Base-by-base conservation (phyloP, 768 basidiomycete genomes). In the Neoboletus brunneissimus region DNA sequence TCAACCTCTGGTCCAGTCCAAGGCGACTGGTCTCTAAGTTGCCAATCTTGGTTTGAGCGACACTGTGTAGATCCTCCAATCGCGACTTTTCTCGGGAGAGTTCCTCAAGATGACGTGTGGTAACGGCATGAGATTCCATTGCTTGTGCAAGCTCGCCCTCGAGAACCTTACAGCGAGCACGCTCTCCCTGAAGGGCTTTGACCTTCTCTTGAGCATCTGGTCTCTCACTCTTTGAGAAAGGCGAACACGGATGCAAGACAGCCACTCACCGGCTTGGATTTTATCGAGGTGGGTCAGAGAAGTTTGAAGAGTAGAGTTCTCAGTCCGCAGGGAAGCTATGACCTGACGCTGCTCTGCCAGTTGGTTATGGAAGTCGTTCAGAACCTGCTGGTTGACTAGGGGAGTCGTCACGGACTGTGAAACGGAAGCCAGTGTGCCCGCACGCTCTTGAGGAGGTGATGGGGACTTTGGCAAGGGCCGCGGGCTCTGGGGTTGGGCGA, bases 401-500 rank as follows among this genome's bases (percentile, higher is more conserved):
- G 56, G 45, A 2, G 47, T 25, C 13, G 51, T 13, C 29, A 22
- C 51, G 8, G 60, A 37, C 4, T 53, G 56, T 4, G 58, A 47
- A 22, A 42, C 2, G 8, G 57, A 64, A 29, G 35, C 37, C 0
- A 58, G 52, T 6, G 57, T 48, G 23, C 34, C 58, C 22, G 16
- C 37, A 46, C 55, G 64, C 35, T 63, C 64, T 32, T 35, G 51
- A 35, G 49, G 41, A 12, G 64, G 57, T 44, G 58, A 62, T 18
- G 59, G 62, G 3, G 67, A 61, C 57, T 22, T 59, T 8, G 60
- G 55, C 35, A 48, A 60, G 12, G 59, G 40, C 15, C 55, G 29
- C 29, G 66, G 61, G 54, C 65, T 63, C 56, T 67, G 66, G 41
- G 55, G 51, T 56, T 77, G 76, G 13, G 76, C 67, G 42, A 72